Percentiles rank a stretch among this genome's conserved stretches.
These are phyloP conservation scores for Beta corolliflora DNA, from an alignment of 179 eudicot genomes.

Conservation along the genomic window DNA sequence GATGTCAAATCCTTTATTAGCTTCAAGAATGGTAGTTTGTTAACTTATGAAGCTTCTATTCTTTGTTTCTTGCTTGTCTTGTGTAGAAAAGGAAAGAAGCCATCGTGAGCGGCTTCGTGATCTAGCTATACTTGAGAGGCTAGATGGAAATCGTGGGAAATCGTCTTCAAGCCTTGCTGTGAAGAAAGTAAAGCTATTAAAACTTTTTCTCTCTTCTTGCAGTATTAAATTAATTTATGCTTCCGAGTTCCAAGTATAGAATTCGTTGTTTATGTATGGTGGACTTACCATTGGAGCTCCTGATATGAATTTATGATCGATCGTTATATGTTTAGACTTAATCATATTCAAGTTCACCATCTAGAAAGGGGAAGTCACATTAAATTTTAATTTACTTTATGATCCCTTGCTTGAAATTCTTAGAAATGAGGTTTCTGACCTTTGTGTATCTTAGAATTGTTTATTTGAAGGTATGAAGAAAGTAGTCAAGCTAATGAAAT, in stretches of 20 bases:
- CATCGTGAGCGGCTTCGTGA: constrained; percentile 84
- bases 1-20: background rate
- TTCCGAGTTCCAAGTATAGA: background rate
- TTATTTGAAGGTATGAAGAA: background rate
- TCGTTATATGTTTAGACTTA: background rate
- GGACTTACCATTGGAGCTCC: background rate
- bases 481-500: background rate
- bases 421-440: background rate
- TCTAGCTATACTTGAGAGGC: constrained; percentile 84
- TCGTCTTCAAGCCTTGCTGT: constrained; percentile 82
- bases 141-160: constrained; percentile 61
- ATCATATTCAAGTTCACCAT: background rate
- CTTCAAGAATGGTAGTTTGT: background rate
- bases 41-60: background rate
- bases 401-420: background rate
- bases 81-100: constrained; percentile 70
- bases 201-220: background rate
- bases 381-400: background rate
- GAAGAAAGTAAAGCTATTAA: constrained; percentile 60
- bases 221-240: background rate
- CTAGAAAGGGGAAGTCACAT: background rate
- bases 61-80: constrained; percentile 8
- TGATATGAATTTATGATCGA: background rate
- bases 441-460: background rate
- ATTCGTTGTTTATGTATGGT: background rate